Conservation (phyloP, 2,329 filamentous ascomycete genomes). For the Neonectria faginata region DNA sequence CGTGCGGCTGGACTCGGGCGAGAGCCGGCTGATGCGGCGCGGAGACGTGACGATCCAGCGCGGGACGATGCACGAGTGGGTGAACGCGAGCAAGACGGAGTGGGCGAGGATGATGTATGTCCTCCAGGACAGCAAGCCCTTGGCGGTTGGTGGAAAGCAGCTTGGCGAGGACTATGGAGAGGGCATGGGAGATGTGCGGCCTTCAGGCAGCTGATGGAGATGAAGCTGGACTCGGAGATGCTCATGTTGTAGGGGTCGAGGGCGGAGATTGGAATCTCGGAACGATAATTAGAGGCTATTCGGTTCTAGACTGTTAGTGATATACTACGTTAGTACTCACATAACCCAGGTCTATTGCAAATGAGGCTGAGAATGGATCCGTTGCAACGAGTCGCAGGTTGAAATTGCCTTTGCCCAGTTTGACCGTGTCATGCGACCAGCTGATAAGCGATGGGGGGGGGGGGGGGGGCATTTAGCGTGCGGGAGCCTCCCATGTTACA, state of each 20-base stretch:
- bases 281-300: conserved; percentile 3
- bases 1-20: conserved; percentile 62
- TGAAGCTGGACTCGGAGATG: too few relatives aligned
- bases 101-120: conserved; percentile 61
- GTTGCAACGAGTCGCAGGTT: background rate
- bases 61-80: conserved; percentile 67
- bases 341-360: too few relatives aligned
- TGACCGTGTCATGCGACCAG: conserved; percentile 18
- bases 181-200: conserved; percentile 26
- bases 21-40: conserved; percentile 53
- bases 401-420: conserved; percentile 2
- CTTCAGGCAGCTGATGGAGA: conserved; percentile 13
- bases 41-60: conserved; percentile 69
- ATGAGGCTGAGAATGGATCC: conserved; percentile 5
- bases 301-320: background rate
- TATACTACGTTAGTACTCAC: too few relatives aligned
- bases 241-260: background rate
- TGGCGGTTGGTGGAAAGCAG: conserved; percentile 24
- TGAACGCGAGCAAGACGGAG: conserved; percentile 57
- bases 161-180: conserved; percentile 35
- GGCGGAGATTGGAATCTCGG: conserved; percentile 23
- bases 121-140: conserved; percentile 43
- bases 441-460: conserved; percentile 29
- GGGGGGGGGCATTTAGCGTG: conserved; percentile 23
- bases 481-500: conserved; percentile 12